Evolutionary conservation across 805 yeast species (phyloP), one percentile per base, ranked within the genome.

Genomic region (Priceomyces medius): DNA sequence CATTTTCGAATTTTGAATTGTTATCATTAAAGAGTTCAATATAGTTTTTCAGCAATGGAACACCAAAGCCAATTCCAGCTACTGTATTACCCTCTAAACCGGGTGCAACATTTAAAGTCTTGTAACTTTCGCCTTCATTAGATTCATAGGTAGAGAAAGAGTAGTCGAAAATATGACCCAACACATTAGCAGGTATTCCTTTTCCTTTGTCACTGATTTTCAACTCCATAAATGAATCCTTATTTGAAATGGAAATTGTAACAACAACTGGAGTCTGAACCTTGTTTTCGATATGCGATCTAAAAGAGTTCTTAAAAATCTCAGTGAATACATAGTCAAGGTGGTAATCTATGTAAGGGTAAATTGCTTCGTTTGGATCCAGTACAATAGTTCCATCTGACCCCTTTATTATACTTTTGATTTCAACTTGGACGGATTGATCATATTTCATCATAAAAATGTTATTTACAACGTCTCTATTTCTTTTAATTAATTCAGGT

Each of bases 1-100:
- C 76, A 4, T 28, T n/a, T 7, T 47, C 53, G n/a, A n/a, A n/a
- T 16, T 42, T 37, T 7, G 44, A 24, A 3, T 57, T 27, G 3
- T 67, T 61, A 38, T 64, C 70, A 45, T 68, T 68, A 48, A 70
- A 70, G 2, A 68, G 61, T 50, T 70, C 74, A 14, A 68, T 56
- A 50, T 70, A 70, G 47, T 61, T 63, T 47, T 65, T 69, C 68
- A 90, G 85, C 47, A 91, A 67, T 5, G 98, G 98, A 41, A 91
- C 63, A 0, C 99, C 99, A 58, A 88, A 91, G 0, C 98, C 98
- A 86, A 93, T 85, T 0, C 99, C 99, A 0, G 97, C 96, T 26
- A 91, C 80, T 7, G 76, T 68, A 52, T 76, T 76, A 1, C 86
- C 84, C 1, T 83, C 83, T 18, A 75, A 73, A 2, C 89, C 90